Conservation (phyloP, 2,329 filamentous ascomycete species). For the Colletotrichum filicis region DNA sequence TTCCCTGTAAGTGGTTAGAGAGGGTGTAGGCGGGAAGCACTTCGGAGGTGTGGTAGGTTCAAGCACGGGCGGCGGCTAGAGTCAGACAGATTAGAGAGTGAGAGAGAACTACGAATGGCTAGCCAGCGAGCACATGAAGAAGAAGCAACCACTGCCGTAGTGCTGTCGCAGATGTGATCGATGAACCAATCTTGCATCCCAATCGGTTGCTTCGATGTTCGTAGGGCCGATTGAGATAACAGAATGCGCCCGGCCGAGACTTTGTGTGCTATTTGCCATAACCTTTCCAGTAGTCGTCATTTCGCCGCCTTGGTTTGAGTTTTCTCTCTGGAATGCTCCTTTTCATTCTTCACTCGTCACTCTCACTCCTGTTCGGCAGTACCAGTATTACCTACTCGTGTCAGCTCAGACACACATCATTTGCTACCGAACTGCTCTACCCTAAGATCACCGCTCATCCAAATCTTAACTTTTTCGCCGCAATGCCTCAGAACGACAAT, state of each 20-base stretch:
- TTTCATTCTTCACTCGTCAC: neutral
- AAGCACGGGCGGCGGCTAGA: neutral
- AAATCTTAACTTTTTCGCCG: neutral
- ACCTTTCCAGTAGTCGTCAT: neutral
- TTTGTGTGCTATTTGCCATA: neutral
- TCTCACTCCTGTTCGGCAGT: neutral
- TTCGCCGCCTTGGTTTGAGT: neutral
- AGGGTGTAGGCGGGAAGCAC: neutral
- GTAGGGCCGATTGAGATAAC: slow-evolving; percentile 34
- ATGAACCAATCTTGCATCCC: slow-evolving; percentile 25
- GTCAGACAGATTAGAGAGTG: neutral
- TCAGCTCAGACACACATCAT: neutral
- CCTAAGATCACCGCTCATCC: neutral
- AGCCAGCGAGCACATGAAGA: neutral
- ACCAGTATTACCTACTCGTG: too few relatives aligned
- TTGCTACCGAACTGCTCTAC: neutral
- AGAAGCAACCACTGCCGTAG: slow-evolving; percentile 3
- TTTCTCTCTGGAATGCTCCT: neutral
- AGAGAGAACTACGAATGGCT: neutral
- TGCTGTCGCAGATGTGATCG: slow-evolving; percentile 10
- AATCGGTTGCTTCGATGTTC: slow-evolving; percentile 5
- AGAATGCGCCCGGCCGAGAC: neutral
- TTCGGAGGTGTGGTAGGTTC: neutral
- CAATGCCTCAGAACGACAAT: neutral
- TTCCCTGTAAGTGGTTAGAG: neutral